Evolutionary conservation across 2,329 filamentous ascomycete species (phyloP).

Genomic region (Fusarium avenaceum): DNA sequence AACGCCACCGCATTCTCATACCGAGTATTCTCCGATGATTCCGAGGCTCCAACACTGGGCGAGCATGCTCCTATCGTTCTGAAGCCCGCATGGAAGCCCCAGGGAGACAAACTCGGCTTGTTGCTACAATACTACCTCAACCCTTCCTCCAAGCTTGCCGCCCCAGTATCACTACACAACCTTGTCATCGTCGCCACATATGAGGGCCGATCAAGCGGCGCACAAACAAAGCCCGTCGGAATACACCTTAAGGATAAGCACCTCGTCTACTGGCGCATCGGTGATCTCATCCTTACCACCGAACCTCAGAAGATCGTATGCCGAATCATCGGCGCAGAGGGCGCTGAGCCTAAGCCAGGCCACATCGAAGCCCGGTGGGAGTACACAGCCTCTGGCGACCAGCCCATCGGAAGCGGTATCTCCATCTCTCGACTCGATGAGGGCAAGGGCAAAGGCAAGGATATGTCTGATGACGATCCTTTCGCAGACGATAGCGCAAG

Average conservation of each 20-base stretch:
- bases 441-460: constrained; percentile 66
- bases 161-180: constrained; percentile 71
- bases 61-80: constrained; percentile 79
- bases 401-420: constrained; percentile 70
- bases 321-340: constrained; percentile 80
- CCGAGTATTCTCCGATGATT: constrained; percentile 79
- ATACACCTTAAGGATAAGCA: constrained; percentile 83
- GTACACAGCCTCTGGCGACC: constrained; percentile 58
- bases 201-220: constrained; percentile 75
- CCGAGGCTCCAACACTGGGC: constrained; percentile 59
- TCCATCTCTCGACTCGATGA: constrained; percentile 70
- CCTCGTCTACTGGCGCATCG: constrained; percentile 83
- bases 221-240: constrained; percentile 83
- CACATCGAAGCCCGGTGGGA: constrained; percentile 89
- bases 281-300: constrained; percentile 76
- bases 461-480: constrained; percentile 69
- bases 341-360: constrained; percentile 77
- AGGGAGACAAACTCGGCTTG: constrained; percentile 86
- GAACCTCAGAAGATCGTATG: constrained; percentile 84
- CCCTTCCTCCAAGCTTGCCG: constrained; percentile 68
- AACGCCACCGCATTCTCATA: constrained; percentile 92
- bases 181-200: constrained; percentile 80
- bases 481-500: constrained; percentile 69
- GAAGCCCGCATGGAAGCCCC: constrained; percentile 83
- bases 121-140: constrained; percentile 89